These are phyloP conservation scores for Abrus precatorius DNA, from an alignment of 306 rosid genomes.

Conservation along the genomic window DNA sequence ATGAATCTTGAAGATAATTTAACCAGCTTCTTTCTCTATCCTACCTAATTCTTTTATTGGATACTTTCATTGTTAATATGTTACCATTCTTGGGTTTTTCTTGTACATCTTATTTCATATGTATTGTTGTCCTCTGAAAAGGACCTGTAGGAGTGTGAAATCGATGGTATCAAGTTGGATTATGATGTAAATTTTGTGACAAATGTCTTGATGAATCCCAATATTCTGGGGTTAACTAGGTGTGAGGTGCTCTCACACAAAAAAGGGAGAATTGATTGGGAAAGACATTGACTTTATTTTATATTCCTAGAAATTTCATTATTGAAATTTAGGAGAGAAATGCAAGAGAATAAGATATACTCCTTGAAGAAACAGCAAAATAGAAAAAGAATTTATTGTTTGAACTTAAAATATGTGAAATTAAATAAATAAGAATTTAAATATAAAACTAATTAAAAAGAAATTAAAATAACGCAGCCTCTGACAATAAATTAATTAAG, in stretches of 20 bases:
- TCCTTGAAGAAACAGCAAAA: not conserved
- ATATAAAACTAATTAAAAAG: too few relatives aligned
- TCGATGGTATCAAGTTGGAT: not conserved
- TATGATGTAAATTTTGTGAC: slow-evolving; percentile 13
- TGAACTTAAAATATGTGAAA: too few relatives aligned
- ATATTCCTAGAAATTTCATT: not conserved
- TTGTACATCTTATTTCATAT: slow-evolving; percentile 6
- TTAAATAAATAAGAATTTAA: too few relatives aligned
- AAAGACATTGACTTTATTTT: not conserved
- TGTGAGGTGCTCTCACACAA: not conserved
- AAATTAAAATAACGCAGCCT: too few relatives aligned
- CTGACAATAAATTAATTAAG: too few relatives aligned
- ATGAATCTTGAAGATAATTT: not conserved
- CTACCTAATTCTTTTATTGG: slow-evolving; percentile 25
- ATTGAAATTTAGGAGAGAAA: not conserved
- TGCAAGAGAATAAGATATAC: not conserved
- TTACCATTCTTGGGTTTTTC: slow-evolving; percentile 4
- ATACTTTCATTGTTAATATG: not conserved
- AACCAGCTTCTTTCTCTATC: slow-evolving; percentile 26
- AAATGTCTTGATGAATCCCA: not conserved
- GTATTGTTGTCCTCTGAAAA: not conserved
- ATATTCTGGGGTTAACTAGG: not conserved
- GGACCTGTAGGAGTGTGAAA: not conserved
- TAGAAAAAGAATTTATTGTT: not conserved
- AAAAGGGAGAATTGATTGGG: not conserved